Base-by-base conservation (phyloP, 2,329 filamentous ascomycete genomes). In the Pseudogymnoascus sp. region DNA sequence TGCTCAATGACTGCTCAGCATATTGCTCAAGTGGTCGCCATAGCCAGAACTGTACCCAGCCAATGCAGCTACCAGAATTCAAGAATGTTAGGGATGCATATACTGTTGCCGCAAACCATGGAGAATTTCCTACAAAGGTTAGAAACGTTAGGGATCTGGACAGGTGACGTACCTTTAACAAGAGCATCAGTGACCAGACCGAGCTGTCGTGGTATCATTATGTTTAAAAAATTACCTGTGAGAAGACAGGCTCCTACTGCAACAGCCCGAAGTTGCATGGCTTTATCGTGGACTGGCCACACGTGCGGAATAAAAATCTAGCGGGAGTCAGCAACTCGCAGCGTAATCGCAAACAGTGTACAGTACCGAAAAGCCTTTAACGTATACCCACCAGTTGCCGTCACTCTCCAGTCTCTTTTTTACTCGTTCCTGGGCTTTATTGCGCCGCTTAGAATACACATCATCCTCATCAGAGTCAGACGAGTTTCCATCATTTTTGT, bases 191-290 rank as follows among this genome's bases (percentile, higher is more conserved):
- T 86, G 65, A 96, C 86, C 62, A 89, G 84, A 65, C 90, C 91
- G 33, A 93, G 83, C 70, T 94, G 89, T 18, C 88, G 82, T n/a
- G 91, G 91, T 33, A 91, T 84, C 41, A 95, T 75, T 12, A 96
- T 77, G 67, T 92, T 90, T 58, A 95, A 77, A 4, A 83, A 83
- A 65, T 92, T 90, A 61, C 86, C 83, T 59, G 79, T 76, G n/a
- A 92, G 72, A 20, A 94, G 77, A 66, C 88, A 88, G 1, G 89
- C 43, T 0, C 82, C 81, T 47, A 94, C 86, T 3, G 89, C 77
- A 9, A 82, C 75, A 18, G 89, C 82, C 60, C 86, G 86, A 16
- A 88, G 71, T 70, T 94, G 89, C 16, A 94, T 80, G 12, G 75
- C 72, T 60, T 78, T 80, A 68, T 88, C 83, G 41, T 86, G 81